Evolutionary conservation across 371 early-diverging fungal species (phyloP).

Genomic region (Mortierella sp.): DNA sequence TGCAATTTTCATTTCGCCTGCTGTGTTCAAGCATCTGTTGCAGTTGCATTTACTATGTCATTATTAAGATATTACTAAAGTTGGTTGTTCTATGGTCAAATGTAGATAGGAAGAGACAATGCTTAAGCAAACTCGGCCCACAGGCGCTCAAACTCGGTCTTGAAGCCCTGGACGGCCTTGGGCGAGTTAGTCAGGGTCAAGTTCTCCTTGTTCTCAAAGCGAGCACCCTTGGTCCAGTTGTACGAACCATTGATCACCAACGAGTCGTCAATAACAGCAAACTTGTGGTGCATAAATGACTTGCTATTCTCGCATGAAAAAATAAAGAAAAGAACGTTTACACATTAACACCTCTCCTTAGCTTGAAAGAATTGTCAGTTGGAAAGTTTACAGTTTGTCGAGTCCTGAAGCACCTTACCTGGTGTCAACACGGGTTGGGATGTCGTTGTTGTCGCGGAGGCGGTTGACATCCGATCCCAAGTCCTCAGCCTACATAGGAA

Average conservation of each 20-base stretch:
- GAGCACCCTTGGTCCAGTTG: slow-evolving; percentile 77
- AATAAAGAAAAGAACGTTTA: background rate
- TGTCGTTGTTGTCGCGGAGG: slow-evolving; percentile 26
- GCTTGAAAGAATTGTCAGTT: background rate
- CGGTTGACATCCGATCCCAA: slow-evolving; percentile 49
- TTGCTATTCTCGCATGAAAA: slow-evolving; percentile 32
- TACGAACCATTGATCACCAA: slow-evolving; percentile 69
- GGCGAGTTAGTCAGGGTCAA: slow-evolving; percentile 69
- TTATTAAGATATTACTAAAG: too few relatives aligned
- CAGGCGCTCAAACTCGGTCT: slow-evolving; percentile 65
- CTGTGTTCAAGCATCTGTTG: too few relatives aligned
- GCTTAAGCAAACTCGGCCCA: slow-evolving; percentile 61
- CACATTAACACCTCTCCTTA: background rate
- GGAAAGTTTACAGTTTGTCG: background rate
- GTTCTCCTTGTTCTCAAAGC: slow-evolving; percentile 73
- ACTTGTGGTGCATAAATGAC: slow-evolving; percentile 75
- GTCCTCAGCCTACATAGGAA: slow-evolving; percentile 33
- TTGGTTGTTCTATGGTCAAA: too few relatives aligned
- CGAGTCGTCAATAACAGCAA: slow-evolving; percentile 65
- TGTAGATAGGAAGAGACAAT: background rate
- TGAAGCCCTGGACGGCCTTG: slow-evolving; percentile 63
- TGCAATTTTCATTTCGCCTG: too few relatives aligned
- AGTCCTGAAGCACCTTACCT: slow-evolving; percentile 19
- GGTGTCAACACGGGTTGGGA: slow-evolving; percentile 36
- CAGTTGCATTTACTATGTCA: too few relatives aligned